Percentiles rank a stretch among this genome's conserved stretches.
Conservation (phyloP, 805 yeast species). For the Teunomyces barrocoloradensis region DNA sequence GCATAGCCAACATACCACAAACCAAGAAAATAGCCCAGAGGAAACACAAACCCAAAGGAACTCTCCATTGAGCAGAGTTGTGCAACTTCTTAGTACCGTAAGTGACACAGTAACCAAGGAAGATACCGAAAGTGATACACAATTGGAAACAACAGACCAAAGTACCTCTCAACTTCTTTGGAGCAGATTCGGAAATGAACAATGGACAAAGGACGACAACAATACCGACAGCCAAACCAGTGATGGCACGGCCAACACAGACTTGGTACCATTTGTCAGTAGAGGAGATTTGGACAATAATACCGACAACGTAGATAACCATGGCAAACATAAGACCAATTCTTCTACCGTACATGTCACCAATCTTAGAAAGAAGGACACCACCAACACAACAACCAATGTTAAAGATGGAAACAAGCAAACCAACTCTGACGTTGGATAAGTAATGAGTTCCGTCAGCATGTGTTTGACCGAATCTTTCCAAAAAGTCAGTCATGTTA, state of each 20-base stretch:
- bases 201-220: slow-evolving; percentile 25
- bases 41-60: slow-evolving; percentile 28
- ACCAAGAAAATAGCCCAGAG: slow-evolving; percentile 26
- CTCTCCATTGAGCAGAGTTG: slow-evolving; percentile 26
- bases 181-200: slow-evolving; percentile 27
- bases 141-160: slow-evolving; percentile 29
- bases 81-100: slow-evolving; percentile 23
- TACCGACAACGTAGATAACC: slow-evolving; percentile 27
- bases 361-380: slow-evolving; percentile 20
- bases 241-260: slow-evolving; percentile 24
- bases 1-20: slow-evolving; percentile 25
- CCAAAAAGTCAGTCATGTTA: slow-evolving; percentile 23
- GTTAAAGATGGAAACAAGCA: slow-evolving; percentile 27
- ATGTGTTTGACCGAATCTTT: slow-evolving; percentile 19
- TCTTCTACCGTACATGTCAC: slow-evolving; percentile 26
- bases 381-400: slow-evolving; percentile 31
- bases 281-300: slow-evolving; percentile 24
- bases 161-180: slow-evolving; percentile 28
- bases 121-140: slow-evolving; percentile 26
- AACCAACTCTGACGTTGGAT: slow-evolving; percentile 24
- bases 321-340: slow-evolving; percentile 25
- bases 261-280: slow-evolving; percentile 23
- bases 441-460: slow-evolving; percentile 17
- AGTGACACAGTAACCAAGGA: slow-evolving; percentile 26
- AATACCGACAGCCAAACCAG: slow-evolving; percentile 29